A percentile compares a stretch with the other conserved stretches of the same genome.
Evolutionary conservation across 306 rosid genomes (phyloP).

Genomic region (Ziziphus jujuba): DNA sequence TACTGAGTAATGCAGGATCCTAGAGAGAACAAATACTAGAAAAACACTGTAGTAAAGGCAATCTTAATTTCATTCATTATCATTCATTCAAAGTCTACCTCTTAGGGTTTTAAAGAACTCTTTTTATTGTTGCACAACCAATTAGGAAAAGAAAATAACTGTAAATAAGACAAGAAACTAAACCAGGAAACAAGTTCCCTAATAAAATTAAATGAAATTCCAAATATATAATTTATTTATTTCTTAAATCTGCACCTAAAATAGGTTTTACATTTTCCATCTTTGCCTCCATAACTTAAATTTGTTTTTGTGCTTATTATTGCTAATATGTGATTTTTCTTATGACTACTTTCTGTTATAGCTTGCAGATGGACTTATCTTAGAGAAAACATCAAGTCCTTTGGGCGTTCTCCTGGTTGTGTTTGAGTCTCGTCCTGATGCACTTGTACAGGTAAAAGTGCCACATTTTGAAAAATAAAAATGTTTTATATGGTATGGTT

Average conservation of each 20-base stretch:
- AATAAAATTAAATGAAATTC: too few species aligned
- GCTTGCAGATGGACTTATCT: slow-evolving; percentile 89
- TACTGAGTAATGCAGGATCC: slow-evolving; percentile 1
- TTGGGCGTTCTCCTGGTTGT: slow-evolving; percentile 91
- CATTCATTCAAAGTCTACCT: too few species aligned
- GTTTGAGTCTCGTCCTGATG: slow-evolving; percentile 98
- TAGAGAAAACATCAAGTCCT: slow-evolving; percentile 95
- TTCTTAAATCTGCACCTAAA: too few species aligned
- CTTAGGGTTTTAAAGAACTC: too few species aligned
- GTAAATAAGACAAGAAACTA: too few species aligned
- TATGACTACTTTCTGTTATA: slow-evolving; percentile 36
- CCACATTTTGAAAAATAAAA: neutral
- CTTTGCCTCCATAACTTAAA: neutral
- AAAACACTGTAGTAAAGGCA: neutral
- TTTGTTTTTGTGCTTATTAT: slow-evolving; percentile 1
- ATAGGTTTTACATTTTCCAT: too few species aligned
- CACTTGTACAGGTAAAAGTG: slow-evolving; percentile 77
- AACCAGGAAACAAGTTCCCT: too few species aligned
- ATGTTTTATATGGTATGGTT: neutral
- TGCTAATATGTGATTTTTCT: slow-evolving; percentile 29
- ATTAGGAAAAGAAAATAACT: too few species aligned
- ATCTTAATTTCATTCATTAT: too few species aligned
- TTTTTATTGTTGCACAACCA: too few species aligned
- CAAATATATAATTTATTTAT: too few species aligned
- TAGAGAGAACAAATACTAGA: neutral